Evolutionary conservation across 805 yeast genomes (phyloP), one percentile per base, ranked within the genome.

Genomic region (Kregervanrija fluxuum): DNA sequence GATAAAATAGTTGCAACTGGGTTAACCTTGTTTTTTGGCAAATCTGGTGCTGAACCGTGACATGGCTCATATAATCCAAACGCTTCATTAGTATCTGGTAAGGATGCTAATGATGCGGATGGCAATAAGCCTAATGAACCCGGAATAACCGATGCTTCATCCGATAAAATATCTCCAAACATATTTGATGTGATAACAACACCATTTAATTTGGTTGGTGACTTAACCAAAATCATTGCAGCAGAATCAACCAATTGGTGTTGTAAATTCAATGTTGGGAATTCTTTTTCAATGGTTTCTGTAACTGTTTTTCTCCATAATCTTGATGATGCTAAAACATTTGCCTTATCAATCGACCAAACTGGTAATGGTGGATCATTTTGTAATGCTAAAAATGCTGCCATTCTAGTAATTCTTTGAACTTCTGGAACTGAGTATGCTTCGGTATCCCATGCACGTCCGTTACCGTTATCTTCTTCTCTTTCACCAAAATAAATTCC

Each of bases 161-260:
- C 99, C 45, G 95, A 85, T 58, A 93, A 87, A 65, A 93, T 93
- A 66, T 93, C 99, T 61, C 99, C 99, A 65, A 93, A 93, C 95
- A 93, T 91, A 71, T 93, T 93, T 57, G 85, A 82, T 38, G 98
- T 91, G 62, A 93, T 79, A 41, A 93, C 80, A 42, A 93, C 76
- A 68, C 99, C 99, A 64, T 93, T 93, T 62, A 93, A 77, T 55
- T 81, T 81, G 37, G 90, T 84, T 57, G 99, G 99, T 50, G 77
- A 80, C 69, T 93, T 89, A 56, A 93, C 85, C 56, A 93, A 71
- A 61, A 91, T 91, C 99, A 93, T 93, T 41, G 99, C 98, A 43
- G 99, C 99, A 11, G 98, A 90, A 68, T 93, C 99, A 58, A 93
- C 91, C 66, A 93, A 77, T 73, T 93, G 99, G 69, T 93, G 96